phyloP scores from a whole-genome alignment of 2,329 filamentous ascomycete species.

The Cyphellophora attinorum region DNA sequence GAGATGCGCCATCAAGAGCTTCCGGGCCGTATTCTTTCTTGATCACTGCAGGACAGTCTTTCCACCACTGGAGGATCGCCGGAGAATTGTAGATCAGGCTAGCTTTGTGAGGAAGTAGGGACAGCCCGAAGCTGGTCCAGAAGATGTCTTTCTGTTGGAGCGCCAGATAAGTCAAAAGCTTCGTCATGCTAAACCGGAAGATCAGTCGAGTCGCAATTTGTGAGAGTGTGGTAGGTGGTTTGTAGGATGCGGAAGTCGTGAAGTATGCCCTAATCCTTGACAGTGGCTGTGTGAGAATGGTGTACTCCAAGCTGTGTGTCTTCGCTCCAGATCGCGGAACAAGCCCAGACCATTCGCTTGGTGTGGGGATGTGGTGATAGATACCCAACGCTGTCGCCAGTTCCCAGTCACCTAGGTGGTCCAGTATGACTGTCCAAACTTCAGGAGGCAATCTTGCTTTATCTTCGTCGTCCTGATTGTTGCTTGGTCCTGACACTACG shows the following conservation, averaged over 20 bases:
- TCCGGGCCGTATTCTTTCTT: constrained; percentile 80
- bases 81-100: constrained; percentile 77
- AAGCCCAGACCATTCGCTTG: constrained; percentile 61
- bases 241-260: constrained; percentile 58
- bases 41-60: constrained; percentile 68
- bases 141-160: constrained; percentile 64
- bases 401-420: constrained; percentile 83
- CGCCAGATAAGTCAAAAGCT: constrained; percentile 65
- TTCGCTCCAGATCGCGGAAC: constrained; percentile 56
- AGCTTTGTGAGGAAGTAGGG: constrained; percentile 77
- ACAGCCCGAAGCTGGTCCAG: constrained; percentile 72
- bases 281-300: constrained; percentile 64
- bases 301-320: constrained; percentile 74
- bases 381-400: constrained; percentile 71
- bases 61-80: constrained; percentile 87
- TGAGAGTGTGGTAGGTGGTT: constrained; percentile 53
- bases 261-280: constrained; percentile 61
- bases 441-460: constrained; percentile 59
- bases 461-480: constrained; percentile 23
- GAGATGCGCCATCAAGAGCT: constrained; percentile 78
- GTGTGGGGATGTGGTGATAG: constrained; percentile 66
- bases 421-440: constrained; percentile 81
- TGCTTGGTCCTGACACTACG: constrained; percentile 24
- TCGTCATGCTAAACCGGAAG: constrained; percentile 78
- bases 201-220: constrained; percentile 77